Base-by-base conservation (phyloP, 2,329 filamentous ascomycete genomes). In the Colletotrichum sp. region DNA sequence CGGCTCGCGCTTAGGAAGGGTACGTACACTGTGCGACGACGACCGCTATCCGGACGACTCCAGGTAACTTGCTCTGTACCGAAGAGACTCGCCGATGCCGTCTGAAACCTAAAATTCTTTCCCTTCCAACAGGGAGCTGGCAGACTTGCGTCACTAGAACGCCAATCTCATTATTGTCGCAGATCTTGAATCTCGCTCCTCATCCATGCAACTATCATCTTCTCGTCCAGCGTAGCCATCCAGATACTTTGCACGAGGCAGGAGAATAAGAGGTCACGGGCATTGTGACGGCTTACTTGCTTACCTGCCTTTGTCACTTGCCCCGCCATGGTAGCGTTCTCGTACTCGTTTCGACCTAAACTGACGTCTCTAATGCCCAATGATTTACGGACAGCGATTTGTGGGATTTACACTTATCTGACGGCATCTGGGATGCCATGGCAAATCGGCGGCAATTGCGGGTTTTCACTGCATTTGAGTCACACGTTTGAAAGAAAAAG, bases 1-100 rank as follows among this genome's bases (percentile, higher is more conserved):
- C 74, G 70, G 74, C 71, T 75, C 66, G 74, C 74, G 74, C 60
- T 69, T 65, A 28, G 21, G 9, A 18, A 1, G 10, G 74, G 36
- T 12, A 73, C 55, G 48, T 28, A 15, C 36, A 30, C 30, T 24
- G 55, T 63, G 59, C n/a, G 18, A 34, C 59, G n/a, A 18, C 15
- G 55, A 26, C 55, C 24, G 15, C 9, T 12, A 15, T 63, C 28
- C 16, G 30, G 12, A 26, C 43, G n/a, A 28, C 55, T 28, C 16
- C 24, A 28, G 21, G 5, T 30, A n/a, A 12, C 5, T 48, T 48
- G 18, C 18, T 48, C 18, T 7, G 39, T 48, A 48, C 18, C 39
- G 39, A 48, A 3, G 39, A n/a, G 39, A 6, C 39, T 43, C 39
- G 39, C 39, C 39, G 18, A 43, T 43, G 18, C 39, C 39, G 39